Evolutionary conservation across 257 asterid genomes (phyloP), one percentile per base, ranked within the genome.

Genomic region (Fraxinus americana): DNA sequence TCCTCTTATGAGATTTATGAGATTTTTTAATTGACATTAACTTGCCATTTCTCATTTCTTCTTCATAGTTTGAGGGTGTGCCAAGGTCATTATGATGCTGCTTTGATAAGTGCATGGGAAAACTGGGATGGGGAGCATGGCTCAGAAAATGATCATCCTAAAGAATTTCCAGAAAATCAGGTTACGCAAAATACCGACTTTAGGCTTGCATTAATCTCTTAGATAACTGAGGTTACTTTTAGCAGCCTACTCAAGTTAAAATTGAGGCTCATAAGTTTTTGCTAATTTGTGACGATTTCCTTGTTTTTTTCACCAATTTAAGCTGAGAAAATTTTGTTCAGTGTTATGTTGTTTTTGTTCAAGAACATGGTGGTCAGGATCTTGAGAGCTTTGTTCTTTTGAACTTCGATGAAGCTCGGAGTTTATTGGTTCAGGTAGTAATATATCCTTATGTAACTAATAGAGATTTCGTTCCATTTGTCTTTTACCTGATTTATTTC

Each of bases 351-450:
- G 85, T 95, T 77, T 95, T 96, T 75, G 86, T 96, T 83, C 99
- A 93, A 93, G 94, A 91, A 90, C 96, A 96, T 77, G 98, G 99
- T 45, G 99, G 52, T 43, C 17, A 76, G 83, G 98, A 93, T 89
- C 98, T 96, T 79, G 98, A 92, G 79, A 89, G 93, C 84, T 93
- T 92, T 74, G 97, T 92, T 82, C 98, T 96, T 70, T 73, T 82
- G 76, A 92, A 91, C 86, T 90, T 86, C 79, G 86, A 90, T 74
- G 99, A 96, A 90, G 98, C 92, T 57, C 88, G 91, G 66, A 96
- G 98, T 82, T 87, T 96, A 75, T 72, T 96, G 83, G 82, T 88
- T 78, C 99, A 96, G 98, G 99, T 87, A 73, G 81, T 71, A 65
- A 45, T 30, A 9, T 43, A 54, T 73, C 67, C 65, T 75, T 71